Evolutionary conservation across 768 basidiomycete species (phyloP), one percentile per base, ranked within the genome.

Genomic region (Rhizopogon vulgaris): DNA sequence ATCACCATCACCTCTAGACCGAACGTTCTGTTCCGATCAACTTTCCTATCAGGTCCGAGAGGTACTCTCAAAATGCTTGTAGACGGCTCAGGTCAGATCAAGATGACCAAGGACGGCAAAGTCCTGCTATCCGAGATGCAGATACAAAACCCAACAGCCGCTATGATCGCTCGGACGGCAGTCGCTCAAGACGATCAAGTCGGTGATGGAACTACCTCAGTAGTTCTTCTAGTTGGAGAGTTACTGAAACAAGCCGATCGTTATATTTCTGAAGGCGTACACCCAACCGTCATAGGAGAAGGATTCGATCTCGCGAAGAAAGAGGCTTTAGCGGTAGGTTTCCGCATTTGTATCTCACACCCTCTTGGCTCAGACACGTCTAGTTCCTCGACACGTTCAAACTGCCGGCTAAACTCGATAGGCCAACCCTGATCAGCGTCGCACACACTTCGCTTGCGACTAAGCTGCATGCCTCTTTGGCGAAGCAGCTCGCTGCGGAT

Each of bases 71-170:
- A 99, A 78, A 98, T 99, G 95, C 84, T 99, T 48, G 96, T 99
- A 39, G 96, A 98, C 70, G 96, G 96, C 52, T 78, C 94, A 12
- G 96, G 96, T 9, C 90, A 94, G 73, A 94, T 99, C 70, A 99
- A 98, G 80, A 94, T 99, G 90, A 98, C 96, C 58, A 99, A 98
- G 77, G 96, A 98, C 64, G 96, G 96, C 57, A 99, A 99, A 74
- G 95, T 97, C 38, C 73, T 99, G 51, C 78, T 99, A 53, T 95
- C 94, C 38, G 96, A 99, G 74, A 99, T 99, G 96, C 96, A 98
- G 74, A 99, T 99, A 61, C 89, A 91, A 72, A 98, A 99, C 69
- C 96, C 96, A 28, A 98, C 96, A 3, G 96, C 96, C 15, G 94
- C 96, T 30, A 95, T 99, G 92, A 93, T 99, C 64, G 96, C 96